Base-by-base conservation (phyloP, 2,329 filamentous ascomycete species). In the Neofusicoccum laricinum region DNA sequence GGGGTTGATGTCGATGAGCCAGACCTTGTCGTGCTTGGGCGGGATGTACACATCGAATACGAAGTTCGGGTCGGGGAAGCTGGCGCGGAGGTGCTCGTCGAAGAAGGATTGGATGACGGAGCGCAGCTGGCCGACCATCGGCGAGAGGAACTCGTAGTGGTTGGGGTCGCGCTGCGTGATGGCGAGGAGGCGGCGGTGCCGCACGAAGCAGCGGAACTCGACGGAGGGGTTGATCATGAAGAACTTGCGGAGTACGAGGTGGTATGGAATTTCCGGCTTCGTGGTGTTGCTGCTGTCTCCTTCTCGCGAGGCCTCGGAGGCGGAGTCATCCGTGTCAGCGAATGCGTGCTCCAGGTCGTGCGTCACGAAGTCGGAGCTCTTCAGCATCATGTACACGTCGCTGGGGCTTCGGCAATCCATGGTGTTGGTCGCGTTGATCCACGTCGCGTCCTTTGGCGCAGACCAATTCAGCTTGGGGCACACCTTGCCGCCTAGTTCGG, bases 391-490 rank as follows among this genome's bases (percentile, higher is more conserved):
- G 73, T 98, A 99, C 49, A 99, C 87, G 72, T 99, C 95, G 75
- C 95, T 96, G 2, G 95, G 87, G 0, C 87, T 88, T 3, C 88
- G 88, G 78, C 95, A 99, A 76, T 96, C 92, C 79, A 97, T 90
- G 51, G 91, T 96, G 77, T 99, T 99, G 78, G 84, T 94, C 75
- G 85, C 79, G 78, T 88, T 78, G 77, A 99, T 97, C 90, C 93
- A 97, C 21, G 91, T 92, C 8, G 95, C 95, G 74, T 99, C 95
- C 76, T 97, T 97, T 3, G 95, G 95, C 3, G 93, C 89, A 5
- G 93, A 97, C 95, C 95, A 99, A 80, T 98, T 98, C 51, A 99
- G 81, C 78, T 99, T 99, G 0, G 95, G 95, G 1, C 90, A 89
- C 8, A 97, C 93, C 66, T 89, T 87, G 65, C 94, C 94, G 15